Conservation (phyloP, 306 rosid species). For the Quercus berberidifolia region DNA sequence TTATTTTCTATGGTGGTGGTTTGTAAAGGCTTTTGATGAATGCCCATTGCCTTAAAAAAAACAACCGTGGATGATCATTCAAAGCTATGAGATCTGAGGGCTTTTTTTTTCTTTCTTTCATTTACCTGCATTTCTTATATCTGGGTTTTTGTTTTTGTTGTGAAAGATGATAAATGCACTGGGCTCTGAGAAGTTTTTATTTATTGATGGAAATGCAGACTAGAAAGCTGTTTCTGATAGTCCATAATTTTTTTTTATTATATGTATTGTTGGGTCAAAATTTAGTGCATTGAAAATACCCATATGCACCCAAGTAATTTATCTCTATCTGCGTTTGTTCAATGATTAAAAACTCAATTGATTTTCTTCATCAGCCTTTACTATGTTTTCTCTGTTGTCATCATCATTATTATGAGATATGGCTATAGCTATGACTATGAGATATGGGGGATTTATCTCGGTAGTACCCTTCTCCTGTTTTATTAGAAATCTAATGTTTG, state of each 20-base stretch:
- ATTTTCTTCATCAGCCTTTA: not conserved
- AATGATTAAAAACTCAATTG: slow-evolving; percentile 14
- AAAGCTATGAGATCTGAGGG: slow-evolving; percentile 40
- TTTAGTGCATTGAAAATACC: not conserved
- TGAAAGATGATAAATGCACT: slow-evolving; percentile 37
- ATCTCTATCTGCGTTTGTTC: not conserved
- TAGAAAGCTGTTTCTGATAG: slow-evolving; percentile 36
- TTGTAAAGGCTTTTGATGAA: slow-evolving; percentile 25
- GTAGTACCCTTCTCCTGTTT: no score
- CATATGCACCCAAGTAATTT: no score
- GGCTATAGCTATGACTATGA: no score
- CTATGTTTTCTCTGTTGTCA: not conserved
- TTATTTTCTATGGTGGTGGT: not conserved
- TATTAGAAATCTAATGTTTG: not conserved
- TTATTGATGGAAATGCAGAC: slow-evolving; percentile 29
- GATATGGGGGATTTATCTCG: no score
- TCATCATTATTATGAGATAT: not conserved
- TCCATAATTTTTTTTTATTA: no score
- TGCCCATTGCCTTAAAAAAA: slow-evolving; percentile 13
- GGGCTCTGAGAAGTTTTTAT: slow-evolving; percentile 32
- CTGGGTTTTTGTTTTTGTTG: not conserved
- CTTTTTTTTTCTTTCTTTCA: not conserved
- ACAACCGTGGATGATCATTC: slow-evolving; percentile 12
- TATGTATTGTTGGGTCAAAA: not conserved
- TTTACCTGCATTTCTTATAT: no score